phyloP scores from a whole-genome alignment of 495 filamentous ascomycete species.

The Pseudevernia furfuracea region DNA sequence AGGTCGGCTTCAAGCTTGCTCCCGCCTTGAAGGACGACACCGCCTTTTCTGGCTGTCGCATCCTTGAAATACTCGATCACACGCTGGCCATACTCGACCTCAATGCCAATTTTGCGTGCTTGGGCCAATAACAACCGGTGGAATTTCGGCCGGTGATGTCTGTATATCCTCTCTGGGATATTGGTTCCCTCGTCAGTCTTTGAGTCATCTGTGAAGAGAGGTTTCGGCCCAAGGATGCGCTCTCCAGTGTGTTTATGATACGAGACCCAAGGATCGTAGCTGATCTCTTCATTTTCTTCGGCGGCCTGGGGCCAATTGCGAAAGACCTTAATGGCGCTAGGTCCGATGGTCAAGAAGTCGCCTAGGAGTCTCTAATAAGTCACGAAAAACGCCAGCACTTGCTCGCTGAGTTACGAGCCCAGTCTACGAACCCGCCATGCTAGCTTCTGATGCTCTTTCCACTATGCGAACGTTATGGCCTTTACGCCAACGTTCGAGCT shows the following conservation, averaged over 20 bases:
- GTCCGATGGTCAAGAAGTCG: constrained; percentile 47
- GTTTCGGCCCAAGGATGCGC: constrained; percentile 8
- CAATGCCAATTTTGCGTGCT: too few relatives aligned
- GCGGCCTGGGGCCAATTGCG: constrained; percentile 50
- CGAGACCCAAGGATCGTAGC: too few relatives aligned
- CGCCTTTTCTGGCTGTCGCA: too few relatives aligned
- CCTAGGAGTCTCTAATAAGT: constrained; percentile 29
- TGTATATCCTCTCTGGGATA: neutral
- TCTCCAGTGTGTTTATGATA: too few relatives aligned
- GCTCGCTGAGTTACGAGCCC: neutral
- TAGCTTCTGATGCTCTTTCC: neutral
- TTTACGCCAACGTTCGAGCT: neutral
- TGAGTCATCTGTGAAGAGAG: constrained; percentile 41
- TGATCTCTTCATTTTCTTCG: neutral
- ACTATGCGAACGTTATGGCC: neutral
- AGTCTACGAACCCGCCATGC: neutral
- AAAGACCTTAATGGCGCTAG: constrained; percentile 42
- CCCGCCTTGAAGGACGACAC: too few relatives aligned
- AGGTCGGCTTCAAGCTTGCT: too few relatives aligned
- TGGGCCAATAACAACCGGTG: too few relatives aligned
- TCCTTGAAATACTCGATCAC: too few relatives aligned
- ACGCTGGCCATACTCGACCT: too few relatives aligned
- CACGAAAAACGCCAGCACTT: neutral
- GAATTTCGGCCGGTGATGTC: too few relatives aligned
- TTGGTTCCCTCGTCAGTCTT: constrained; percentile 33